These are phyloP conservation scores for Elaphomyces granulatus DNA, from an alignment of 495 filamentous ascomycete genomes.

Conservation along the genomic window DNA sequence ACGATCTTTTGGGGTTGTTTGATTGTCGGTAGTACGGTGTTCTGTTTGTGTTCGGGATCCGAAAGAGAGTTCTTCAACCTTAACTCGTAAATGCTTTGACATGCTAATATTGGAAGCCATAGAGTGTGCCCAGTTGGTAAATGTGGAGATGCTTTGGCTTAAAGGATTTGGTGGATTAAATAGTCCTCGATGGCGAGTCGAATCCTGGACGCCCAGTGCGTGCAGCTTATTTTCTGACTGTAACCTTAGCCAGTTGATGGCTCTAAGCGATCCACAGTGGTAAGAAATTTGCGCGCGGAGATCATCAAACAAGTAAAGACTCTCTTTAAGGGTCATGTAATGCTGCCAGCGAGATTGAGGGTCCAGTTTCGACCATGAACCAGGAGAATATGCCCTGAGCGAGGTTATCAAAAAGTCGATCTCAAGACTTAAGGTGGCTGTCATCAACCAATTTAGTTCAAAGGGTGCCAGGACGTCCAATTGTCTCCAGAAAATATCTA, in stretches of 20 bases:
- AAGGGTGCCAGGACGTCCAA: conserved; percentile 20
- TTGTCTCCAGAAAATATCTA: conserved; percentile 17
- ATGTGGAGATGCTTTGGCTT: conserved; percentile 11
- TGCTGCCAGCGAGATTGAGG: not conserved
- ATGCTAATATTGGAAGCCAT: not conserved
- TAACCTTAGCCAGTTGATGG: conserved; percentile 18
- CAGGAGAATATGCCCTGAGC: not conserved
- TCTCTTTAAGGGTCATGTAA: not conserved
- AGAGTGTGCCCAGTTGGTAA: conserved; percentile 1
- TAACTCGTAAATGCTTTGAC: not conserved
- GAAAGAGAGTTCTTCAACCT: not conserved
- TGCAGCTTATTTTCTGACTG: conserved; percentile 9
- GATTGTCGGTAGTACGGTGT: not conserved
- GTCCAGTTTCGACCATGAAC: not conserved
- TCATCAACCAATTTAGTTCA: not conserved
- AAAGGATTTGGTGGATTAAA: conserved; percentile 12
- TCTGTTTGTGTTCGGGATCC: not conserved
- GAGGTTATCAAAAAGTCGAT: not conserved
- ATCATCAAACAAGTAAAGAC: not conserved
- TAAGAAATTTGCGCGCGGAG: not conserved
- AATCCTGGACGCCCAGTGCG: conserved; percentile 8
- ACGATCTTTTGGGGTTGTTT: not conserved
- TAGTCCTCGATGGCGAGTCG: conserved; percentile 8
- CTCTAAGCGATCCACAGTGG: not conserved
- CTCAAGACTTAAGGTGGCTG: not conserved